phyloP scores from a whole-genome alignment of 495 filamentous ascomycete species.

The Cetradonia linearis region DNA sequence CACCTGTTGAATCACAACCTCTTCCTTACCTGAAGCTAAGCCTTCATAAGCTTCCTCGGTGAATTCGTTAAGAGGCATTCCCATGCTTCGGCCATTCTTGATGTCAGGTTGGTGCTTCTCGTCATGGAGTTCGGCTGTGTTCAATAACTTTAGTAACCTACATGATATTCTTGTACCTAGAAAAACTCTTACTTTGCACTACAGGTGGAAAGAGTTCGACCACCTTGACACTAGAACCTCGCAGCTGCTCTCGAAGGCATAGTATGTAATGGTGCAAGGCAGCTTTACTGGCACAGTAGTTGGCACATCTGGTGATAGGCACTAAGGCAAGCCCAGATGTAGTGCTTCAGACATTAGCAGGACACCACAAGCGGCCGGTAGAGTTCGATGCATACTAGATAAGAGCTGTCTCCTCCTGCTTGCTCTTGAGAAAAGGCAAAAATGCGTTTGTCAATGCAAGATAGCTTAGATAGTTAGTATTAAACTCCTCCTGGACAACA shows the following conservation, averaged over 20 bases:
- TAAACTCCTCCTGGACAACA: constrained; percentile 44
- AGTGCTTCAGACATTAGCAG: constrained; percentile 28
- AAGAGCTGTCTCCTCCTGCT: constrained; percentile 30
- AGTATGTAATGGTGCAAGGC: constrained; percentile 42
- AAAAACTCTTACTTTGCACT: constrained; percentile 43
- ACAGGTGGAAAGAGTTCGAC: constrained; percentile 61
- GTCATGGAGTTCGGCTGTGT: constrained; percentile 34
- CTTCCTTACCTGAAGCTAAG: constrained; percentile 41
- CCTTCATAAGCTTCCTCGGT: constrained; percentile 45
- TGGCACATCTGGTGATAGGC: constrained; percentile 32
- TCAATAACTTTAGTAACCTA: background rate
- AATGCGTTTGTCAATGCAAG: constrained; percentile 52
- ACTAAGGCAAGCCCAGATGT: constrained; percentile 36
- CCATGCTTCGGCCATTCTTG: constrained; percentile 33
- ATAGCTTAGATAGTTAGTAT: constrained; percentile 58
- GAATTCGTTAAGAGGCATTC: constrained; percentile 54
- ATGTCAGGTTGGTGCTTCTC: constrained; percentile 29
- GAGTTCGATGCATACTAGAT: constrained; percentile 27
- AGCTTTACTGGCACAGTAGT: constrained; percentile 39
- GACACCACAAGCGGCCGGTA: background rate
- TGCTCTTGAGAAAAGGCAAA: constrained; percentile 50
- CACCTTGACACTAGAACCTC: constrained; percentile 42
- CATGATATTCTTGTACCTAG: background rate
- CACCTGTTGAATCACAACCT: constrained; percentile 28
- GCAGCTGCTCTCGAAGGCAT: constrained; percentile 50